Evolutionary conservation across 805 yeast genomes (phyloP).

Genomic region (Vanderwaltozyma polyspora): DNA sequence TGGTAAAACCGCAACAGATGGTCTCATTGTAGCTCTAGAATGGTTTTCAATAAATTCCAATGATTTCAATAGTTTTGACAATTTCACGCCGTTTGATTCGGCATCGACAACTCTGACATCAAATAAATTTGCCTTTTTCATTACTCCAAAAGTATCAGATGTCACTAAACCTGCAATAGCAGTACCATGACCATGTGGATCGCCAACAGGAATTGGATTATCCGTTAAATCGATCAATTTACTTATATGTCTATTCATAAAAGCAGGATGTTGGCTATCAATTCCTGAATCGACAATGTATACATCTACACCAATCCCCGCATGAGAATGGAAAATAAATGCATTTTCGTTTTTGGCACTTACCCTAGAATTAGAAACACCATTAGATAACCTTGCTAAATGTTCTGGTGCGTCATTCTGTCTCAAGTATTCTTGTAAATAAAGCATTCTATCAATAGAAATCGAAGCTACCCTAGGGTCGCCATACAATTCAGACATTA

Average conservation of each 20-base stretch:
- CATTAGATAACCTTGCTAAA: slow-evolving; percentile 51
- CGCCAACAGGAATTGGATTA: slow-evolving; percentile 42
- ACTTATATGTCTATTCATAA: slow-evolving; percentile 45
- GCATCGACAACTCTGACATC: slow-evolving; percentile 67
- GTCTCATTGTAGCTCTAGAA: slow-evolving; percentile 32
- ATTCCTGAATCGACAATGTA: slow-evolving; percentile 84
- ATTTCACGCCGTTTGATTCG: slow-evolving; percentile 53
- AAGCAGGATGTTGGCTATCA: slow-evolving; percentile 45
- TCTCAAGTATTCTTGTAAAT: slow-evolving; percentile 25
- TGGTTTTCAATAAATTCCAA: slow-evolving; percentile 60
- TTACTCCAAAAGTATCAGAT: slow-evolving; percentile 70
- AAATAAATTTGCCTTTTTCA: slow-evolving; percentile 52
- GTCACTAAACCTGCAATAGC: slow-evolving; percentile 89
- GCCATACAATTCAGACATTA: slow-evolving; percentile 25
- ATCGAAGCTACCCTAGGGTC: slow-evolving; percentile 29
- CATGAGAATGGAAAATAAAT: slow-evolving; percentile 38
- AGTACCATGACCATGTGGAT: slow-evolving; percentile 78
- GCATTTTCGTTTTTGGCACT: slow-evolving; percentile 22
- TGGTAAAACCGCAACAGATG: slow-evolving; percentile 32
- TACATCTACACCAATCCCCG: slow-evolving; percentile 55
- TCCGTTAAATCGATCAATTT: slow-evolving; percentile 36
- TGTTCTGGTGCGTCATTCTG: slow-evolving; percentile 54
- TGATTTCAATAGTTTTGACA: slow-evolving; percentile 54
- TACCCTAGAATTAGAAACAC: slow-evolving; percentile 14
- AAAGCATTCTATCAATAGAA: slow-evolving; percentile 28